phyloP scores from a whole-genome alignment of 2,329 filamentous ascomycete genomes.

The Pyrenochaeta sp. region DNA sequence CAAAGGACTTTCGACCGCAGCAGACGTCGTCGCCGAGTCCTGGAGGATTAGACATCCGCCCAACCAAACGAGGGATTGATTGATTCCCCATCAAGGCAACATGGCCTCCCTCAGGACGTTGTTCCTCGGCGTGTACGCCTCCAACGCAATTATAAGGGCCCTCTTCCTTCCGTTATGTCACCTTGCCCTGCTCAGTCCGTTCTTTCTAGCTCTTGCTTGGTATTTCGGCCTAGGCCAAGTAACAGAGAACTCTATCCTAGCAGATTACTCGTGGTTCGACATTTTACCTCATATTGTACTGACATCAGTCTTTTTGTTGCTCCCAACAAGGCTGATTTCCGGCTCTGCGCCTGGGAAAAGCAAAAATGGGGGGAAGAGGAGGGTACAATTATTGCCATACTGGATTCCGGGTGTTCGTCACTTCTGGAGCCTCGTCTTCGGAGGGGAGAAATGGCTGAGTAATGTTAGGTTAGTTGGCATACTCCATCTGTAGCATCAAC shows the following conservation, averaged over 20 bases:
- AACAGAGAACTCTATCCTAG: conserved; percentile 25
- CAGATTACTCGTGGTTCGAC: conserved; percentile 36
- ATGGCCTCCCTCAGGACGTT: conserved; percentile 43
- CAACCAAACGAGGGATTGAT: conserved; percentile 5
- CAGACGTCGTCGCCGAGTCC: conserved; percentile 3
- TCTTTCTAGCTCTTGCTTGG: conserved; percentile 30
- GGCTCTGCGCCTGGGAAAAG: conserved; percentile 19
- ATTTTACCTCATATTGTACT: conserved; percentile 40
- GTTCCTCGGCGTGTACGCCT: conserved; percentile 44
- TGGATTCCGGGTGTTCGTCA: conserved; percentile 68
- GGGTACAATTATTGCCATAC: conserved; percentile 62
- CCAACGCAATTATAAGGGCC: conserved; percentile 40
- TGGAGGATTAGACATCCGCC: conserved; percentile 9
- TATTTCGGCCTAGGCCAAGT: conserved; percentile 31
- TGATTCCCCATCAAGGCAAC: conserved; percentile 11
- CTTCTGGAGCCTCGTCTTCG: conserved; percentile 57
- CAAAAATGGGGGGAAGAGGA: conserved; percentile 42
- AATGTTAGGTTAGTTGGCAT: conserved; percentile 47
- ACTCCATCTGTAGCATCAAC: background rate
- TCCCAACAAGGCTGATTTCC: conserved; percentile 43
- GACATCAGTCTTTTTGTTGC: conserved; percentile 30
- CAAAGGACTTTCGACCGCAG: background rate
- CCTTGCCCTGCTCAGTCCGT: conserved; percentile 38
- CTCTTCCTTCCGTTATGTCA: conserved; percentile 46
- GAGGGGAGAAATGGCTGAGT: conserved; percentile 54